A percentile compares a stretch with the other conserved stretches of the same genome.
phyloP scores from a whole-genome alignment of 441 rosid species.

The Corymbia calophylla region DNA sequence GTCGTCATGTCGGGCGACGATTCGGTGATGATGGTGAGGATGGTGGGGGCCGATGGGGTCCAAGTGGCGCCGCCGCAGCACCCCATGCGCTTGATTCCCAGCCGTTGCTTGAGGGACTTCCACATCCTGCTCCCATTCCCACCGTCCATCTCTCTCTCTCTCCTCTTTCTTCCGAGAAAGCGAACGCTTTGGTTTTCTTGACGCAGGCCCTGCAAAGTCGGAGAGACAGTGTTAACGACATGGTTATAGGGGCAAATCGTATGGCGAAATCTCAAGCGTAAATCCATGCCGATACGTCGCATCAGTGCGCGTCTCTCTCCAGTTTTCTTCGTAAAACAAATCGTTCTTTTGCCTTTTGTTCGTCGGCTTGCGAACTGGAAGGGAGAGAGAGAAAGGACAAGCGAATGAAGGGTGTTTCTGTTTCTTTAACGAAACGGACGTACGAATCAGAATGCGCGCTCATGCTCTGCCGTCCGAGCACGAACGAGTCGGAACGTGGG shows the following conservation, averaged over 20 bases:
- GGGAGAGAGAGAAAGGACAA: background rate
- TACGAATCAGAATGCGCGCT: background rate
- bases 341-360: background rate
- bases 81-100: slow-evolving; percentile 40
- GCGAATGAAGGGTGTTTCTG: background rate
- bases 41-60: background rate
- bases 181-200: background rate
- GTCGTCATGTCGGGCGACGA: background rate
- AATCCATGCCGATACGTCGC: background rate
- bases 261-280: background rate
- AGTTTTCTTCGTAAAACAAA: background rate
- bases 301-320: background rate
- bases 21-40: slow-evolving; percentile 13
- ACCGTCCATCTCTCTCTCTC: slow-evolving; percentile 14
- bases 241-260: background rate
- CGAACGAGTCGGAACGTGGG: background rate
- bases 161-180: background rate
- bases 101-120: slow-evolving; percentile 35
- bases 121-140: slow-evolving; percentile 21
- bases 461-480: background rate
- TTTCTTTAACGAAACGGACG: background rate
- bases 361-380: background rate
- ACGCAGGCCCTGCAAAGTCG: background rate
- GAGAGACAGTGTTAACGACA: background rate
- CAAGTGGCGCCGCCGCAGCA: slow-evolving; percentile 49